These are phyloP conservation scores for Arthrobotrys musiformis DNA, from an alignment of 2,329 filamentous ascomycete genomes.

Conservation along the genomic window DNA sequence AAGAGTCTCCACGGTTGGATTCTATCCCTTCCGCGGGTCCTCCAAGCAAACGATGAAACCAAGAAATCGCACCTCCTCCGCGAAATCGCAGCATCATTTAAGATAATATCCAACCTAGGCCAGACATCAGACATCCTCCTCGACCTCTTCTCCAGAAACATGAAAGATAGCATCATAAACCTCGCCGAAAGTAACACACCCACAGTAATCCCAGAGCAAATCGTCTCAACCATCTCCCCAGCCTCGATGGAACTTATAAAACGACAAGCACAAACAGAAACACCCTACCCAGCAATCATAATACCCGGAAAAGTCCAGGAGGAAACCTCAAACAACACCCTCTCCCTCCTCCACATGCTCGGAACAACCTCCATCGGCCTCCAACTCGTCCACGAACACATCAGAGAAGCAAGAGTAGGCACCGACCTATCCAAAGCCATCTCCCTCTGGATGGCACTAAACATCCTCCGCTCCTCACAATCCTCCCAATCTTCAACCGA, in stretches of 20 bases:
- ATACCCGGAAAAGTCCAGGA: slow-evolving; percentile 74
- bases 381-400: slow-evolving; percentile 57
- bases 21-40: slow-evolving; percentile 79
- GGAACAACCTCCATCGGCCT: slow-evolving; percentile 68
- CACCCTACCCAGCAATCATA: slow-evolving; percentile 61
- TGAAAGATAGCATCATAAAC: slow-evolving; percentile 77
- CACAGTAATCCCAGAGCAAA: slow-evolving; percentile 20
- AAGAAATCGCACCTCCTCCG: slow-evolving; percentile 77
- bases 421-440: slow-evolving; percentile 55
- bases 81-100: slow-evolving; percentile 79
- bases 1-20: slow-evolving; percentile 71
- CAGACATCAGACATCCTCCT: slow-evolving; percentile 75
- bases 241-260: slow-evolving; percentile 52
- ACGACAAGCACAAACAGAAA: slow-evolving; percentile 2
- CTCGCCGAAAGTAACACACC: slow-evolving; percentile 61
- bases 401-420: slow-evolving; percentile 56
- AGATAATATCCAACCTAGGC: slow-evolving; percentile 72
- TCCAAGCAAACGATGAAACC: slow-evolving; percentile 85
- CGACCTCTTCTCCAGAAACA: slow-evolving; percentile 72
- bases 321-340: slow-evolving; percentile 70
- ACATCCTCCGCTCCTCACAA: slow-evolving; percentile 60
- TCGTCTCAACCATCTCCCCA: slow-evolving; percentile 36
- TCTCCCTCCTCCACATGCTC: slow-evolving; percentile 69
- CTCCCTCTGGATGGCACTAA: slow-evolving; percentile 59
- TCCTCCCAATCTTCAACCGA: slow-evolving; percentile 62